Conservation (phyloP, 352 stramenopile genomes). For the Phytophthora kernoviae region DNA sequence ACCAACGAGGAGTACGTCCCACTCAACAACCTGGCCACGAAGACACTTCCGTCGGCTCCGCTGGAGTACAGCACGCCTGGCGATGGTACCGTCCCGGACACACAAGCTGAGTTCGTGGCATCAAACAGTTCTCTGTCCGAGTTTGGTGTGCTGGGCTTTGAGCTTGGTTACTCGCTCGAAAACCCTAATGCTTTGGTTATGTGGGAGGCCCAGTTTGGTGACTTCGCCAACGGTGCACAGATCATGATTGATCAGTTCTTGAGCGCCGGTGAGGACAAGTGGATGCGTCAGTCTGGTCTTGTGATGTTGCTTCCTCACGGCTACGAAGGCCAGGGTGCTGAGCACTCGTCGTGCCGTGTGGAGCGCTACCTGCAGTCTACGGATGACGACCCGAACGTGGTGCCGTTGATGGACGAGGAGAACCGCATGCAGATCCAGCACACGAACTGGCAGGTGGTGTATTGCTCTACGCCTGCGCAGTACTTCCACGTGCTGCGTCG, state of each 20-base stretch:
- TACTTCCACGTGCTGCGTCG: slow-evolving; percentile 97
- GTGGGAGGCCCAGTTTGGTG: slow-evolving; percentile 93
- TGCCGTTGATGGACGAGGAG: slow-evolving; percentile 44
- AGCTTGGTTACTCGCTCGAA: slow-evolving; percentile 88
- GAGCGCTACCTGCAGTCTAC: slow-evolving; percentile 84
- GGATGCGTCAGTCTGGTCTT: slow-evolving; percentile 89
- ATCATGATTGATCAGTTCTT: slow-evolving; percentile 91
- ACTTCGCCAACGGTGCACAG: slow-evolving; percentile 90
- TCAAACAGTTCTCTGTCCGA: slow-evolving; percentile 86
- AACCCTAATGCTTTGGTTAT: slow-evolving; percentile 77
- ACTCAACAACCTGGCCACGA: slow-evolving; percentile 83
- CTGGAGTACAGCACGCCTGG: slow-evolving; percentile 42
- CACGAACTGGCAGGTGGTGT: slow-evolving; percentile 79
- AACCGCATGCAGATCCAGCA: slow-evolving; percentile 58
- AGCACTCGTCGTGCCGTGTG: slow-evolving; percentile 85
- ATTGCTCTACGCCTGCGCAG: slow-evolving; percentile 91
- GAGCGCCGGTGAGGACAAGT: slow-evolving; percentile 84
- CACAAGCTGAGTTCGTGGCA: slow-evolving; percentile 87
- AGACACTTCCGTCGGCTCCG: slow-evolving; percentile 49
- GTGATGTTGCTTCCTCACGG: slow-evolving; percentile 82
- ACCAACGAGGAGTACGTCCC: slow-evolving; percentile 90
- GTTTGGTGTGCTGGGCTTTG: slow-evolving; percentile 85
- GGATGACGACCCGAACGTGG: slow-evolving; percentile 76
- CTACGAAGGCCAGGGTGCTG: slow-evolving; percentile 86
- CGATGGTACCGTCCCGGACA: slow-evolving; percentile 58